These are phyloP conservation scores for Polyporus arcularius DNA, from an alignment of 768 basidiomycete genomes.

Conservation along the genomic window DNA sequence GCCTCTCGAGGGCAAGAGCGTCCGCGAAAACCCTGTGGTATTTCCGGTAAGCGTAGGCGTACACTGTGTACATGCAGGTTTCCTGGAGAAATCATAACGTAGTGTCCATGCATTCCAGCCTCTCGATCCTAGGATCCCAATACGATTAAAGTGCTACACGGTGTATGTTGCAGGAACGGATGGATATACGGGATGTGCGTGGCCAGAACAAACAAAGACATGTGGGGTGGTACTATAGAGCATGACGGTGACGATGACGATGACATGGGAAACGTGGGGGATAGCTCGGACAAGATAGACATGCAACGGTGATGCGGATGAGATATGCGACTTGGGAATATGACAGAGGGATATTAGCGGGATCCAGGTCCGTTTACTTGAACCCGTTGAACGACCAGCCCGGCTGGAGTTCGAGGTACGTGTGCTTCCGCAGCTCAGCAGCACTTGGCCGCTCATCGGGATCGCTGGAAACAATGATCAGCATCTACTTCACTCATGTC, in stretches of 20 bases:
- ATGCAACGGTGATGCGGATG: slow-evolving; percentile 4
- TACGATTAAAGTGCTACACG: slow-evolving; percentile 27
- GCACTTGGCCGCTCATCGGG: slow-evolving; percentile 84
- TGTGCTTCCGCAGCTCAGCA: slow-evolving; percentile 75
- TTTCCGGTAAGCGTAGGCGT: background rate
- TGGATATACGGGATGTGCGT: slow-evolving; percentile 23
- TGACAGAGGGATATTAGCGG: background rate
- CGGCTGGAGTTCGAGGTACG: slow-evolving; percentile 70
- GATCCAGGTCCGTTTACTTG: slow-evolving; percentile 21
- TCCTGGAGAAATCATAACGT: slow-evolving; percentile 5
- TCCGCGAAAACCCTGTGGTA: too few relatives aligned
- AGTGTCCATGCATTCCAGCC: slow-evolving; percentile 19
- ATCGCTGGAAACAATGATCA: slow-evolving; percentile 47
- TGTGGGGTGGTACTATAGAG: slow-evolving; percentile 26
- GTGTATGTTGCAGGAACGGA: slow-evolving; percentile 21
- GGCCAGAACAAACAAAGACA: slow-evolving; percentile 9
- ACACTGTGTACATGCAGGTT: slow-evolving; percentile 12
- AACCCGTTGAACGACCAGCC: slow-evolving; percentile 75
- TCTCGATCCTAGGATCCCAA: slow-evolving; percentile 3
- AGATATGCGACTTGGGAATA: background rate
- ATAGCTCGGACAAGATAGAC: slow-evolving; percentile 1
- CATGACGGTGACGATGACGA: slow-evolving; percentile 17
- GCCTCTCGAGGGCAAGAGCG: background rate
- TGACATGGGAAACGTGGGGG: slow-evolving; percentile 3
- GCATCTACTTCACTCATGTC: background rate